Percentiles rank a stretch among this genome's conserved stretches.
These are phyloP conservation scores for Phellopilus nigrolimitatus DNA, from an alignment of 1,284 basidiomycete species.

Conservation along the genomic window DNA sequence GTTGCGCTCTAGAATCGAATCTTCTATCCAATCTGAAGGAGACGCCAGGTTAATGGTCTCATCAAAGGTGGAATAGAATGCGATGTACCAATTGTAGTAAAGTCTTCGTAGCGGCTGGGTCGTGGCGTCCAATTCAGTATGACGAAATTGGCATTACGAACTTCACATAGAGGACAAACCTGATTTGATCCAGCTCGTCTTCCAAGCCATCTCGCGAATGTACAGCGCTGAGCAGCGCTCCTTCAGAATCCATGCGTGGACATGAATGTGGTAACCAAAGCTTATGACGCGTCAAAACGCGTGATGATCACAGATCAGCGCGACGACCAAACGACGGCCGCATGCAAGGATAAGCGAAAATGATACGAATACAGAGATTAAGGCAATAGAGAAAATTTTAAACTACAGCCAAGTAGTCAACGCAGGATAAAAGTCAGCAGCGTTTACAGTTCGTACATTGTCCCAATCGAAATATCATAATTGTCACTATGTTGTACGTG, in stretches of 20 bases:
- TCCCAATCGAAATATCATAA: too few relatives aligned
- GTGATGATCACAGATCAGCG: too few relatives aligned
- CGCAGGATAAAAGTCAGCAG: too few relatives aligned
- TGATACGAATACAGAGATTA: too few relatives aligned
- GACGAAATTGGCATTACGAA: too few relatives aligned
- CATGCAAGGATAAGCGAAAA: too few relatives aligned
- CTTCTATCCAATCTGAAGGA: constrained; percentile 87
- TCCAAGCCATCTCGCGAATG: constrained; percentile 9
- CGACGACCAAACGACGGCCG: too few relatives aligned
- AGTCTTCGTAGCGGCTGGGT: constrained; percentile 75
- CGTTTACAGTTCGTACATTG: too few relatives aligned
- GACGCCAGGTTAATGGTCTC: constrained; percentile 22
- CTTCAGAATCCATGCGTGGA: constrained; percentile 17
- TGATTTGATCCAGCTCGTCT: constrained; percentile 30
- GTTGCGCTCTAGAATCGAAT: constrained; percentile 84
- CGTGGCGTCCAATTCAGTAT: neutral
- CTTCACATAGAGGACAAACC: constrained; percentile 25
- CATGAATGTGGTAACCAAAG: too few relatives aligned
- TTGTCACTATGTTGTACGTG: too few relatives aligned
- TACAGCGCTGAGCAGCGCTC: constrained; percentile 1
- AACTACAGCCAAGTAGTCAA: too few relatives aligned
- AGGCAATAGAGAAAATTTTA: too few relatives aligned
- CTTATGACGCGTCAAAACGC: neutral
- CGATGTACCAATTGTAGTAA: constrained; percentile 74
- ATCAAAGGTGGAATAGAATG: constrained; percentile 17